Evolutionary conservation across 257 asterid genomes (phyloP), one percentile per base, ranked within the genome.

Genomic region (Solanum chilense): DNA sequence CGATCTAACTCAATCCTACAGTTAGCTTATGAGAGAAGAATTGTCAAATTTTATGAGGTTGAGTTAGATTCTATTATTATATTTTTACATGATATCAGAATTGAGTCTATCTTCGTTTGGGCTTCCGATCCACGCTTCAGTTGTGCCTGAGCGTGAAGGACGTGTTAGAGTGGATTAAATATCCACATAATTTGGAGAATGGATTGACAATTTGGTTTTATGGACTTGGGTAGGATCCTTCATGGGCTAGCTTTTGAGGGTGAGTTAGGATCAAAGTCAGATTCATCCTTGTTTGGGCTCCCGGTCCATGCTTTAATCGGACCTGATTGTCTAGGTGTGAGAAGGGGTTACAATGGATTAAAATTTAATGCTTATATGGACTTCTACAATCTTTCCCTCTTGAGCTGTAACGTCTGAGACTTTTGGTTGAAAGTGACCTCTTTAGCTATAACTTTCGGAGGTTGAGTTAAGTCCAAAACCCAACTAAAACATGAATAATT

Each of bases 31-130:
- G 62, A 56, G n/a, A 0, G 62, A 7, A 18, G n/a, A 1, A 56
- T 18, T 56, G n/a, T 0, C 0, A 2, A 56, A 3, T 18, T 56
- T 56, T 56, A 16, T 18, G n/a, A 0, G n/a, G 2, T 56, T 56
- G 11, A 56, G n/a, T 56, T 56, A 56, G 64, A 18, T 56, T 10
- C 5, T 18, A 56, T 11, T 56, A 7, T 16, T 2, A 18, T 56
- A 52, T 52, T 1, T 52, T 52, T 52, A 56, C 5, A 0, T 56
- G 62, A 4, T 56, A 56, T 52, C 0, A 6, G 1, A 56, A 1
- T 1, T 0, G 3, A 0, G n/a, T 52, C 11, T 18, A 52, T 52
- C 62, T 0, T 18, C 11, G 5, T 7, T 52, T 52, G 62, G 0
- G n/a, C 11, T 52, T 52, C 1, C 0, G 2, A 4, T 52, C 62